These are phyloP conservation scores for Candida pini DNA, from an alignment of 805 yeast genomes.

Conservation along the genomic window DNA sequence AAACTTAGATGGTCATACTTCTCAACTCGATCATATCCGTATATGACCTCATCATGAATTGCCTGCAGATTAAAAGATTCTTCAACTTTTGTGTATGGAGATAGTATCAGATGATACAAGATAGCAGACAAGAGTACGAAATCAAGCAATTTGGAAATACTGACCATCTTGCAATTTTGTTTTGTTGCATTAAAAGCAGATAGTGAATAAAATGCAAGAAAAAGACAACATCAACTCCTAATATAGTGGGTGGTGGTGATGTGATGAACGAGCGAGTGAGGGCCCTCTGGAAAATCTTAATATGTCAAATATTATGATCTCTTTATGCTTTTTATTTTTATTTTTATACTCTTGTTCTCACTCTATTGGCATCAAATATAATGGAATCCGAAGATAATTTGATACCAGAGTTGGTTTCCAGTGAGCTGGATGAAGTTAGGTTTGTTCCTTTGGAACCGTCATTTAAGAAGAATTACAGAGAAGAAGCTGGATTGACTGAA, in stretches of 20 bases:
- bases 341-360: not conserved
- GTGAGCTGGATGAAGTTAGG: conserved; percentile 20
- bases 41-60: conserved; percentile 66
- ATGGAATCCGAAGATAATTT: no score
- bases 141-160: conserved; percentile 10
- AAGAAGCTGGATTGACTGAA: conserved; percentile 14
- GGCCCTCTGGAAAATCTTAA: no score
- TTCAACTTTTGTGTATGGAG: conserved; percentile 91
- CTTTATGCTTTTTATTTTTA: no score
- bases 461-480: conserved; percentile 5
- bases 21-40: conserved; percentile 45
- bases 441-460: conserved; percentile 11
- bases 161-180: not conserved
- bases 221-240: not conserved
- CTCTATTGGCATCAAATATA: no score
- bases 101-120: conserved; percentile 41
- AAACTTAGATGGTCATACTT: conserved; percentile 69
- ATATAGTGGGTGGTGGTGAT: not conserved
- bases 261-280: no score
- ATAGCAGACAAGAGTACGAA: conserved; percentile 39
- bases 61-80: conserved; percentile 93
- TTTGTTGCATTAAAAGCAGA: no score
- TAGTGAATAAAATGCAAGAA: not conserved
- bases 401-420: conserved; percentile 25
- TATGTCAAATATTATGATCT: no score